Evolutionary conservation across 257 asterid genomes (phyloP).

Genomic region (Gentiana dahurica): DNA sequence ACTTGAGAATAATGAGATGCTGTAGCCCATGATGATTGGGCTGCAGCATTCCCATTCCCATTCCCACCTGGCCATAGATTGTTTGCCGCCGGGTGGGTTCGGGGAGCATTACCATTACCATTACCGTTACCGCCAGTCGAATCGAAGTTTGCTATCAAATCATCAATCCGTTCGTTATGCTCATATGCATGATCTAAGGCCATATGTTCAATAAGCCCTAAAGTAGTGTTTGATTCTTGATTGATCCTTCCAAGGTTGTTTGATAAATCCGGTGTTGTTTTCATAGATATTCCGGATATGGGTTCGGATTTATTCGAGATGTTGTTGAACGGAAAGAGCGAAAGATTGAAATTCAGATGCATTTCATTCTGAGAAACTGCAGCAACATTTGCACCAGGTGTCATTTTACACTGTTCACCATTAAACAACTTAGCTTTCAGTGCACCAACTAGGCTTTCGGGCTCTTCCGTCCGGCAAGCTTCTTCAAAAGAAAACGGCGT

Average conservation of each 20-base stretch:
- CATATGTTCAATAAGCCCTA: slow-evolving; percentile 4
- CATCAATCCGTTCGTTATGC: slow-evolving; percentile 1
- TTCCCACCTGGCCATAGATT: background rate
- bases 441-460: slow-evolving; percentile 58
- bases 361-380: background rate
- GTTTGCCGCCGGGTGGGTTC: background rate
- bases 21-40: slow-evolving; percentile 10
- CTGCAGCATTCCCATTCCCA: too few species aligned
- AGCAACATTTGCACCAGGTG: background rate
- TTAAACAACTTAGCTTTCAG: slow-evolving; percentile 52
- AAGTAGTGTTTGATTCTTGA: slow-evolving; percentile 6
- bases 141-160: background rate
- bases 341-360: too few species aligned
- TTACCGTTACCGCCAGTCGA: too few species aligned
- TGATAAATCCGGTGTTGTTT: background rate
- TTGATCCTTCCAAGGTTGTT: background rate
- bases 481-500: slow-evolving; percentile 66
- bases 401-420: background rate
- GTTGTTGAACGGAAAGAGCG: background rate
- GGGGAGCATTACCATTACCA: too few species aligned
- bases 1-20: slow-evolving; percentile 11
- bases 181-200: slow-evolving; percentile 1
- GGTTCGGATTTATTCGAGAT: background rate
- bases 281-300: background rate
- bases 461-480: slow-evolving; percentile 55